A percentile compares a stretch with the other conserved stretches of the same genome.
These are phyloP conservation scores for Acacia confusa DNA, from an alignment of 306 rosid genomes.

Conservation along the genomic window DNA sequence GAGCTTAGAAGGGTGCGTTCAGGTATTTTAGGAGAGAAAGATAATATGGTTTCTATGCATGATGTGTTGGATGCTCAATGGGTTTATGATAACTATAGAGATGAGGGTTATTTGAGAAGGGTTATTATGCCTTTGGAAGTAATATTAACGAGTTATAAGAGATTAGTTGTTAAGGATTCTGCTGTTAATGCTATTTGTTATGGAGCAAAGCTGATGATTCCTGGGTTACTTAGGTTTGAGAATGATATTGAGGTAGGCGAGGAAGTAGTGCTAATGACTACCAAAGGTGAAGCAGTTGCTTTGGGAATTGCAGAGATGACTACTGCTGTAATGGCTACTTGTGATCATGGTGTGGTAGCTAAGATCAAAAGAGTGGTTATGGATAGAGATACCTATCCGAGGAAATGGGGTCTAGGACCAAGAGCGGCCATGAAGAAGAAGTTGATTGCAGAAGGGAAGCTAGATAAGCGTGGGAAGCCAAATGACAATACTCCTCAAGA, in stretches of 20 bases:
- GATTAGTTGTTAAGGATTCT: slow-evolving; percentile 74
- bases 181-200: slow-evolving; percentile 77
- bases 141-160: slow-evolving; percentile 63
- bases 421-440: slow-evolving; percentile 69
- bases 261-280: slow-evolving; percentile 74
- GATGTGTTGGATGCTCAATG: slow-evolving; percentile 92
- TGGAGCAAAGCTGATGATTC: slow-evolving; percentile 80
- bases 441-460: slow-evolving; percentile 57
- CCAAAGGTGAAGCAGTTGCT: slow-evolving; percentile 73
- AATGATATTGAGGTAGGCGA: slow-evolving; percentile 73
- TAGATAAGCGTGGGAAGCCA: slow-evolving; percentile 79
- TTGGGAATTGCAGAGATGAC: slow-evolving; percentile 84
- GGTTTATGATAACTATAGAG: slow-evolving; percentile 64
- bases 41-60: slow-evolving; percentile 88
- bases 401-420: slow-evolving; percentile 81
- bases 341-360: slow-evolving; percentile 72
- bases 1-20: slow-evolving; percentile 85
- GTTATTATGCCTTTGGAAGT: slow-evolving; percentile 73
- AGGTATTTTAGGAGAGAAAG: slow-evolving; percentile 84
- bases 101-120: slow-evolving; percentile 78
- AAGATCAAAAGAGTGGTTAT: slow-evolving; percentile 80
- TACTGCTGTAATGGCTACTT: slow-evolving; percentile 72
- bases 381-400: slow-evolving; percentile 87
- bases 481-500: slow-evolving; percentile 63
- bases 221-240: slow-evolving; percentile 68